Evolutionary conservation across 2,329 filamentous ascomycete species (phyloP).

Genomic region (Sarocladium oryzae): DNA sequence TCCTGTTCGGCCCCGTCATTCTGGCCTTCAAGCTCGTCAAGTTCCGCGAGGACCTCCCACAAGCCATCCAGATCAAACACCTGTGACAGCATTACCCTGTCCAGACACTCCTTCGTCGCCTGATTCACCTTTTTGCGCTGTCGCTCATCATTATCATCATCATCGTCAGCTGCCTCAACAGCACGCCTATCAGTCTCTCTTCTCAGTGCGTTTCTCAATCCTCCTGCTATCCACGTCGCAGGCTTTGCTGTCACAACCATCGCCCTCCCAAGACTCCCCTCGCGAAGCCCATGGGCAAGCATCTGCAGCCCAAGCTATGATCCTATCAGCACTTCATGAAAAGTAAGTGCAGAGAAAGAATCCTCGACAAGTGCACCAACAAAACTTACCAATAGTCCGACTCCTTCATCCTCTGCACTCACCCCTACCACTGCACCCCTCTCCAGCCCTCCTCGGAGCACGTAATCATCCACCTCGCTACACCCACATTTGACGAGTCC

Average conservation of each 20-base stretch:
- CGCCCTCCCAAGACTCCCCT: conserved; percentile 20
- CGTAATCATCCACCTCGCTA: conserved; percentile 39
- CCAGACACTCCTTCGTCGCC: conserved; percentile 33
- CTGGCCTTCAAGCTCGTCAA: conserved; percentile 27
- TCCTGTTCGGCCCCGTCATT: conserved; percentile 33
- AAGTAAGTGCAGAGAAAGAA: too few species aligned
- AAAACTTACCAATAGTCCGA: conserved; percentile 42
- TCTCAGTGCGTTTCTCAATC: conserved; percentile 34
- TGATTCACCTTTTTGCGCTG: conserved; percentile 11
- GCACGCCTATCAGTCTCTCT: conserved; percentile 22
- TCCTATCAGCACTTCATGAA: too few species aligned
- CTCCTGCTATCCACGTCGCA: conserved; percentile 30
- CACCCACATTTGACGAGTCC: conserved; percentile 38
- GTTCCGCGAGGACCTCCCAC: conserved; percentile 48
- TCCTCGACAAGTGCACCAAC: too few species aligned
- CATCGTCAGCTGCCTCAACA: neutral
- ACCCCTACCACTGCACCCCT: conserved; percentile 47
- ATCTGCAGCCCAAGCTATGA: conserved; percentile 42
- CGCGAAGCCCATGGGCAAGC: conserved; percentile 32
- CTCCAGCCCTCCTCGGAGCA: conserved; percentile 41
- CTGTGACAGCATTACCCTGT: conserved; percentile 45
- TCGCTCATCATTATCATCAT: conserved; percentile 9
- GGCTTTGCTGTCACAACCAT: conserved; percentile 45
- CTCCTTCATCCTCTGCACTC: conserved; percentile 44
- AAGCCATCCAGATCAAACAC: conserved; percentile 55